A percentile compares a stretch with the other conserved stretches of the same genome.
Conservation (phyloP, 2,329 filamentous ascomycete genomes). For the Thermoascus crustaceus region DNA sequence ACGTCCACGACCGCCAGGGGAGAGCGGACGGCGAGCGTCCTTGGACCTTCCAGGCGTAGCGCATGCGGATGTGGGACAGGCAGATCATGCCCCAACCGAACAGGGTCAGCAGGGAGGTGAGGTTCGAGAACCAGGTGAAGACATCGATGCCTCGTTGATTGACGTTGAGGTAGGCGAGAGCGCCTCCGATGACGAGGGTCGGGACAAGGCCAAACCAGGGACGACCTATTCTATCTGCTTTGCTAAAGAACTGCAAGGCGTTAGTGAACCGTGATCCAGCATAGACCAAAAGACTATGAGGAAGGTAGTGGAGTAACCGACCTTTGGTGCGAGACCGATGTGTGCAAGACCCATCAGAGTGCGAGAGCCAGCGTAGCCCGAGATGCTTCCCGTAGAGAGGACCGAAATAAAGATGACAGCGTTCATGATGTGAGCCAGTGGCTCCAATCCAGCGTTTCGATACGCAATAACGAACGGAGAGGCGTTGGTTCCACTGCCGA, state of each 20-base stretch:
- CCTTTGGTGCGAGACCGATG: constrained; percentile 36
- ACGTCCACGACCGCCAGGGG: constrained; percentile 40
- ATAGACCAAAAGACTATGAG: constrained; percentile 18
- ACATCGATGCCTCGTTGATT: constrained; percentile 34
- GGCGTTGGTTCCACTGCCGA: constrained; percentile 38
- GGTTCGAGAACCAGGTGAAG: constrained; percentile 42
- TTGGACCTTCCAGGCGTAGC: constrained; percentile 34
- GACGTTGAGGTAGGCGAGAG: constrained; percentile 38
- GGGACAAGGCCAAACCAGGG: constrained; percentile 48
- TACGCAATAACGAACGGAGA: constrained; percentile 40
- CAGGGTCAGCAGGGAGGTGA: constrained; percentile 39
- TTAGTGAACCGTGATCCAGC: too few relatives aligned
- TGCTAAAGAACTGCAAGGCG: too few relatives aligned
- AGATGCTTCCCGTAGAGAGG: constrained; percentile 38
- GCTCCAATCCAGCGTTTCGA: constrained; percentile 30
- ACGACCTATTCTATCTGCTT: constrained; percentile 28
- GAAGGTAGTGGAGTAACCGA: constrained; percentile 3
- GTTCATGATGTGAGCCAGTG: constrained; percentile 42
- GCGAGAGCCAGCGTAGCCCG: constrained; percentile 37
- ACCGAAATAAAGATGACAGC: constrained; percentile 43
- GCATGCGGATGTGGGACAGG: constrained; percentile 37
- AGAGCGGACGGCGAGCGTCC: constrained; percentile 29
- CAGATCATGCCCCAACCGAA: constrained; percentile 40
- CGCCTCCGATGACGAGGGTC: constrained; percentile 61
- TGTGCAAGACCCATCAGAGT: constrained; percentile 38